A percentile compares a stretch with the other conserved stretches of the same genome.
These are phyloP conservation scores for Hypoxylon sp. DNA, from an alignment of 2,329 filamentous ascomycete species.

Conservation along the genomic window DNA sequence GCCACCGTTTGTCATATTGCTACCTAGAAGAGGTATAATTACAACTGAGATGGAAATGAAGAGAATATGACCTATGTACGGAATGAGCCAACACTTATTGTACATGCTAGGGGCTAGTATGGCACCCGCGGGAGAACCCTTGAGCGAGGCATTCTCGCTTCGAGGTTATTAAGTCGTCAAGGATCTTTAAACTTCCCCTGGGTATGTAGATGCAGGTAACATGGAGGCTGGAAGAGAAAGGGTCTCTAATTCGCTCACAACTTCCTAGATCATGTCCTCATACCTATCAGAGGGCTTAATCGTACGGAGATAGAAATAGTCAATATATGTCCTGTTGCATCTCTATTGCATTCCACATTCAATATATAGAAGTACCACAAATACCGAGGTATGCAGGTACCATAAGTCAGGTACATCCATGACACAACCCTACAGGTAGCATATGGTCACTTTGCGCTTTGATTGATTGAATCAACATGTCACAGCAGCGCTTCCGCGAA, in stretches of 20 bases:
- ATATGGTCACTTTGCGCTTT: slow-evolving; percentile 20
- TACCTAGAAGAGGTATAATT: not conserved
- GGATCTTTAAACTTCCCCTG: slow-evolving; percentile 4
- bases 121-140: slow-evolving; percentile 33
- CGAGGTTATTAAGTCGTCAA: slow-evolving; percentile 31
- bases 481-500: slow-evolving; percentile 36
- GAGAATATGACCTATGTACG: not conserved
- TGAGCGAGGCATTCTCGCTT: slow-evolving; percentile 23
- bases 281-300: too few species aligned
- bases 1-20: not conserved
- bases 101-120: slow-evolving; percentile 8
- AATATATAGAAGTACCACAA: slow-evolving; percentile 3
- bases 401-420: slow-evolving; percentile 16
- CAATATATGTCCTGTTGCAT: not conserved
- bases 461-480: slow-evolving; percentile 30
- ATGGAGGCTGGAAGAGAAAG: not conserved
- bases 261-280: not conserved
- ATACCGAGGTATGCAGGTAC: slow-evolving; percentile 36
- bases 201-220: not conserved
- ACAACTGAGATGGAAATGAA: not conserved
- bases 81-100: not conserved
- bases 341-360: not conserved
- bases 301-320: not conserved
- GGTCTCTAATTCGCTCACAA: not conserved
- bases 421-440: slow-evolving; percentile 27